Percentiles rank a stretch among this genome's conserved stretches.
Conservation (phyloP, 108 stramenopile species). For the Nannochloropsis gaditana region DNA sequence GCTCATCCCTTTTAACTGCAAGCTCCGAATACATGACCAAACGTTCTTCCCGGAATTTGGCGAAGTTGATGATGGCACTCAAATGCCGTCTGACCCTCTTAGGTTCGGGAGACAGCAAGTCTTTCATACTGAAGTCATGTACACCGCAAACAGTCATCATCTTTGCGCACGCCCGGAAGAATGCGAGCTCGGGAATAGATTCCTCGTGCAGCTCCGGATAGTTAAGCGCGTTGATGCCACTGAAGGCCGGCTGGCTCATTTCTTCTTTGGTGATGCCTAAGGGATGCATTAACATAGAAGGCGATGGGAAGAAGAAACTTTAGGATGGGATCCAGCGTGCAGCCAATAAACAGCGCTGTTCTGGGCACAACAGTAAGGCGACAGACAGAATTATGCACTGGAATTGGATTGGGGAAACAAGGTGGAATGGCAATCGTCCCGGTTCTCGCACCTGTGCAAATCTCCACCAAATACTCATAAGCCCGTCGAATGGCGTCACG, state of each 20-base stretch:
- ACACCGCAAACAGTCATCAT: slow-evolving; percentile 77
- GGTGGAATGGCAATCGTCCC: no score
- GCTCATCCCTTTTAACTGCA: slow-evolving; percentile 47
- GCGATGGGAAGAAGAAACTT: no score
- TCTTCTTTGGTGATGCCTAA: slow-evolving; percentile 46
- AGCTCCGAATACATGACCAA: slow-evolving; percentile 64
- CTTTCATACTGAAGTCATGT: slow-evolving; percentile 77
- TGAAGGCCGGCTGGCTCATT: slow-evolving; percentile 52
- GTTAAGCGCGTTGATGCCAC: slow-evolving; percentile 41
- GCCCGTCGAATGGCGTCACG: slow-evolving; percentile 29
- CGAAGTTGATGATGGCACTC: slow-evolving; percentile 85
- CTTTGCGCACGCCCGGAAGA: slow-evolving; percentile 65
- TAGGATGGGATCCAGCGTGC: no score
- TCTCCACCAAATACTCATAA: slow-evolving; percentile 50
- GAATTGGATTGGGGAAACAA: no score
- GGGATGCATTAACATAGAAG: neutral
- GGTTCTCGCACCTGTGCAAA: slow-evolving; percentile 25
- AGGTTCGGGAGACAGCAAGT: slow-evolving; percentile 62
- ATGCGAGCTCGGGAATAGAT: slow-evolving; percentile 68
- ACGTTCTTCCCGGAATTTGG: slow-evolving; percentile 83
- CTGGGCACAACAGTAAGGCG: no score
- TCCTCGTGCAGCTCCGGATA: slow-evolving; percentile 78
- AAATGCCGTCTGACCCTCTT: slow-evolving; percentile 76
- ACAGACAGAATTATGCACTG: no score
- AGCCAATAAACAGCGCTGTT: no score